phyloP scores from a whole-genome alignment of 1,284 basidiomycete genomes.

The Puccinia novopanici region DNA sequence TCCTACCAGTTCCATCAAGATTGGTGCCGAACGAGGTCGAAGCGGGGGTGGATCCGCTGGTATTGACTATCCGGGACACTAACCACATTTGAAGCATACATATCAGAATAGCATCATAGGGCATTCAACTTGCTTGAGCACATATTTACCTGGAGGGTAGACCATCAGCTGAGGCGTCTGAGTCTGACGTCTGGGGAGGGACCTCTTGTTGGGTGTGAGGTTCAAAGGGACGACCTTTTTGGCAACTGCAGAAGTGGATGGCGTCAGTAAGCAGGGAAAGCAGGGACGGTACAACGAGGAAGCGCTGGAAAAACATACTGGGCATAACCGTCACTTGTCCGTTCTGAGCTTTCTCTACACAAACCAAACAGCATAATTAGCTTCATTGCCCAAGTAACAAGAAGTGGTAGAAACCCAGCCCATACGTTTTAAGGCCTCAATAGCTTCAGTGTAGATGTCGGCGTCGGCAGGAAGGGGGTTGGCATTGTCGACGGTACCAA shows the following conservation, averaged over 20 bases:
- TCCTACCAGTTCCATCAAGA: constrained; percentile 17
- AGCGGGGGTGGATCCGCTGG: constrained; percentile 4
- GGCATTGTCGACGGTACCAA: neutral
- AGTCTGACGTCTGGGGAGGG: constrained; percentile 3
- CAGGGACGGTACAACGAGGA: neutral
- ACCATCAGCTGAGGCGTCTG: constrained; percentile 19
- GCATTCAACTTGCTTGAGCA: neutral
- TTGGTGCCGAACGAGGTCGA: constrained; percentile 38
- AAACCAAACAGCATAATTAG: neutral
- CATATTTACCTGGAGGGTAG: constrained; percentile 31
- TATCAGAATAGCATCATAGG: neutral
- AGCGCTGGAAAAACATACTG: constrained; percentile 25
- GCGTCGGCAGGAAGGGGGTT: constrained; percentile 32
- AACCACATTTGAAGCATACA: neutral
- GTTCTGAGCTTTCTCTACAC: constrained; percentile 40
- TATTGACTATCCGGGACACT: constrained; percentile 16
- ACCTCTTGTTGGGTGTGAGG: constrained; percentile 13
- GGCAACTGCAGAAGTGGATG: constrained; percentile 12
- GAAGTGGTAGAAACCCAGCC: neutral
- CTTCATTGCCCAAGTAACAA: neutral
- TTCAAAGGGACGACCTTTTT: constrained; percentile 35
- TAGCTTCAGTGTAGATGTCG: constrained; percentile 23
- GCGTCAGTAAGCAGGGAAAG: neutral
- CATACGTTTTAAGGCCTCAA: constrained; percentile 9
- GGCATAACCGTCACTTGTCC: constrained; percentile 36